Percentiles rank a stretch among this genome's conserved stretches.
phyloP scores from a whole-genome alignment of 2,329 filamentous ascomycete genomes.

The Fragosphaeria purpurea region DNA sequence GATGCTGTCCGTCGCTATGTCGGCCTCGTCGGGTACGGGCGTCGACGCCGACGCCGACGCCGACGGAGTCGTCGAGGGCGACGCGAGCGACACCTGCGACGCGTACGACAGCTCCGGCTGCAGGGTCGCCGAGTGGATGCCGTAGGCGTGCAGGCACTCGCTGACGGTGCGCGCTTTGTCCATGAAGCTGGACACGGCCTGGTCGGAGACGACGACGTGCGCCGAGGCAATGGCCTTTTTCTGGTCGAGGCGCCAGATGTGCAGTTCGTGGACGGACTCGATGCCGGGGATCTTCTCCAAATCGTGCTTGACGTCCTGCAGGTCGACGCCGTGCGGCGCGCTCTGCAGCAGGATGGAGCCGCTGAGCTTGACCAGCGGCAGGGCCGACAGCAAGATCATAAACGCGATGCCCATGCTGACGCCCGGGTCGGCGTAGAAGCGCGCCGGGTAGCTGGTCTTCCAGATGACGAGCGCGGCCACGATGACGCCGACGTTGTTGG shows the following conservation, averaged over 20 bases:
- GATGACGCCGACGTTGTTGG: constrained; percentile 70
- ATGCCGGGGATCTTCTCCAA: constrained; percentile 61
- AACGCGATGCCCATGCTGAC: constrained; percentile 59
- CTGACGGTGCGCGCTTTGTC: constrained; percentile 50
- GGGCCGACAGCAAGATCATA: constrained; percentile 58
- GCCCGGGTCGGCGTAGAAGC: constrained; percentile 64
- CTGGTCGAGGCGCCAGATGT: constrained; percentile 66
- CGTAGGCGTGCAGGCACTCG: constrained; percentile 63
- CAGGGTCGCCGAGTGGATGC: constrained; percentile 60
- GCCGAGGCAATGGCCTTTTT: constrained; percentile 59
- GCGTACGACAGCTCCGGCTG: constrained; percentile 47
- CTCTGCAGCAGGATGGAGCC: constrained; percentile 60
- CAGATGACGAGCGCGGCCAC: constrained; percentile 60
- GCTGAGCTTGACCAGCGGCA: constrained; percentile 51
- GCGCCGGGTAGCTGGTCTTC: constrained; percentile 44
- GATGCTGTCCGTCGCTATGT: too few relatives aligned
- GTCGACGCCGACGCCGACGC: background rate
- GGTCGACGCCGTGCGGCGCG: constrained; percentile 48
- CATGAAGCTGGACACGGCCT: constrained; percentile 48
- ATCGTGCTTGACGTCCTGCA: constrained; percentile 57
- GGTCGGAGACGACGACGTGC: constrained; percentile 53
- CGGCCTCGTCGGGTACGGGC: too few relatives aligned
- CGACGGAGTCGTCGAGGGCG: background rate
- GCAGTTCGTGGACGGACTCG: constrained; percentile 58
- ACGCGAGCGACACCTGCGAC: background rate